Evolutionary conservation across 2,329 filamentous ascomycete species (phyloP).

Genomic region (Teratosphaeria destructans): DNA sequence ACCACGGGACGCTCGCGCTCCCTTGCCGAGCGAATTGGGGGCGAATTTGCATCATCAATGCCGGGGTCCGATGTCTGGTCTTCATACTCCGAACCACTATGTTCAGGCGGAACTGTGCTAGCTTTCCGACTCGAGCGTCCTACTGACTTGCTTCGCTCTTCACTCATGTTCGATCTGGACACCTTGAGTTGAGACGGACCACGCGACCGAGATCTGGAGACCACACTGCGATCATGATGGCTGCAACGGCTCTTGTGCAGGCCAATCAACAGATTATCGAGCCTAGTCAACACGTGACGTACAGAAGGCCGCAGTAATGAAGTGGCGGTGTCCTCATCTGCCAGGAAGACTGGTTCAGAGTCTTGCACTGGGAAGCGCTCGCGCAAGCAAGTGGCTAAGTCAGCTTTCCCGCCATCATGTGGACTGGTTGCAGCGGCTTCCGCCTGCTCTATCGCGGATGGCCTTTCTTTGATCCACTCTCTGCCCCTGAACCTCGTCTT

Average conservation of each 20-base stretch:
- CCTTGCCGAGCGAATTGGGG: neutral
- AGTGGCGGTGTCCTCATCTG: conserved; percentile 60
- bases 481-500: conserved; percentile 42
- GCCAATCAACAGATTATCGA: conserved; percentile 60
- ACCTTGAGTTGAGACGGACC: conserved; percentile 4
- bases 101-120: neutral
- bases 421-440: neutral
- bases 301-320: conserved; percentile 56
- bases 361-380: neutral
- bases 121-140: neutral
- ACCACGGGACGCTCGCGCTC: neutral
- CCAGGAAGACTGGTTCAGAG: conserved; percentile 44
- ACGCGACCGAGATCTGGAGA: conserved; percentile 5
- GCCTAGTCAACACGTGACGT: conserved; percentile 56
- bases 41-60: neutral
- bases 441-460: neutral
- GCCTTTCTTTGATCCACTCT: neutral
- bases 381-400: neutral
- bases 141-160: conserved; percentile 1
- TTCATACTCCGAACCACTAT: neutral
- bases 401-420: neutral
- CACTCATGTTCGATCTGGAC: neutral
- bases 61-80: neutral
- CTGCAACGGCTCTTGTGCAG: conserved; percentile 48
- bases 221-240: conserved; percentile 8